Percentiles rank a stretch among this genome's conserved stretches.
Conservation (phyloP, 225 moss, liverwort and hornwort species). For the Straminergon stramineum region DNA sequence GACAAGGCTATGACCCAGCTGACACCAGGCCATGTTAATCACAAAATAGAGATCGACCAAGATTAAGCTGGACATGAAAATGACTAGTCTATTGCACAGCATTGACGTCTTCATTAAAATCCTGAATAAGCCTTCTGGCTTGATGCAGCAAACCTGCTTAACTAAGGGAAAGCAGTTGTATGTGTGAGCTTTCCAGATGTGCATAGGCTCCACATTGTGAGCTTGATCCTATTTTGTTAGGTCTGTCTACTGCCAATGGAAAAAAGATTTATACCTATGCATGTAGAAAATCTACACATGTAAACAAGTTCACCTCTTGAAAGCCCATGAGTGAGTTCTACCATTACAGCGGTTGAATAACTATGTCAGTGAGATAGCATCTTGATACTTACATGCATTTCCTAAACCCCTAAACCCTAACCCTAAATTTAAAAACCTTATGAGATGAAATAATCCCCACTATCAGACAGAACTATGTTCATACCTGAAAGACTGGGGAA, state of each 20-base stretch:
- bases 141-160: background rate
- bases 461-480: background rate
- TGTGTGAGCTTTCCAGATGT: background rate
- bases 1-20: background rate
- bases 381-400: background rate
- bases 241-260: background rate
- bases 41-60: background rate
- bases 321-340: background rate
- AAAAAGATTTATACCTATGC: background rate
- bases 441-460: background rate
- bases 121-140: background rate
- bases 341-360: background rate
- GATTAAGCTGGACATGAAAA: background rate
- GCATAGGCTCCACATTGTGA: background rate
- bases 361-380: no score
- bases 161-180: background rate
- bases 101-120: background rate
- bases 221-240: background rate
- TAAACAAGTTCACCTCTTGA: background rate
- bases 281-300: background rate
- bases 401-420: background rate
- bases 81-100: background rate
- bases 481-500: background rate
- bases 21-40: background rate
- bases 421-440: background rate